These are phyloP conservation scores for Jamesozyma spencerorum DNA, from an alignment of 805 yeast species.

Conservation along the genomic window DNA sequence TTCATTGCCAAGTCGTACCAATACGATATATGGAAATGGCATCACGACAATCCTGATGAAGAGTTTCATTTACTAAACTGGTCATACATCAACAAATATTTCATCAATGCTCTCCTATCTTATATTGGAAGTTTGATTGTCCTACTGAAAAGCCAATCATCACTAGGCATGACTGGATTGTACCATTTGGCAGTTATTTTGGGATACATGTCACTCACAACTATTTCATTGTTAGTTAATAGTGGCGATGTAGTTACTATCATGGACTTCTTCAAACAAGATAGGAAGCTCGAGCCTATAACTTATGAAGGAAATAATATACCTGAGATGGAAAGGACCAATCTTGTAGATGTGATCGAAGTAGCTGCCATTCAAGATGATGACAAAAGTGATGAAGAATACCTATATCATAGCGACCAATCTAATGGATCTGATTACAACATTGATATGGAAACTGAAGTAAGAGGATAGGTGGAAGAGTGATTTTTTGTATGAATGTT, in stretches of 20 bases:
- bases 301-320: not conserved
- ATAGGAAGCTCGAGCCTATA: not conserved
- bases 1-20: constrained; percentile 43
- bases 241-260: not conserved
- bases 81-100: constrained; percentile 36
- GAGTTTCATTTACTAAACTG: constrained; percentile 34
- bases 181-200: not conserved
- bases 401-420: not conserved
- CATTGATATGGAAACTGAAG: no score
- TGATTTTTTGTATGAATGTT: no score
- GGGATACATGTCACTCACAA: not conserved
- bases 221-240: not conserved
- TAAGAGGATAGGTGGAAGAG: no score
- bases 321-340: not conserved
- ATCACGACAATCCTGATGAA: constrained; percentile 22
- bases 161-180: not conserved
- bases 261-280: not conserved
- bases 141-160: not conserved
- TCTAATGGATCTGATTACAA: no score
- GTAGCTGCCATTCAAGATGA: not conserved
- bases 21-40: constrained; percentile 39
- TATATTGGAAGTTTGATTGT: not conserved
- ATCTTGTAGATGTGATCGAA: not conserved
- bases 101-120: constrained; percentile 14
- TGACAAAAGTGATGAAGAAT: not conserved